These are phyloP conservation scores for Rhizopus arrhizus DNA, from an alignment of 371 early-diverging fungal species.

Conservation along the genomic window DNA sequence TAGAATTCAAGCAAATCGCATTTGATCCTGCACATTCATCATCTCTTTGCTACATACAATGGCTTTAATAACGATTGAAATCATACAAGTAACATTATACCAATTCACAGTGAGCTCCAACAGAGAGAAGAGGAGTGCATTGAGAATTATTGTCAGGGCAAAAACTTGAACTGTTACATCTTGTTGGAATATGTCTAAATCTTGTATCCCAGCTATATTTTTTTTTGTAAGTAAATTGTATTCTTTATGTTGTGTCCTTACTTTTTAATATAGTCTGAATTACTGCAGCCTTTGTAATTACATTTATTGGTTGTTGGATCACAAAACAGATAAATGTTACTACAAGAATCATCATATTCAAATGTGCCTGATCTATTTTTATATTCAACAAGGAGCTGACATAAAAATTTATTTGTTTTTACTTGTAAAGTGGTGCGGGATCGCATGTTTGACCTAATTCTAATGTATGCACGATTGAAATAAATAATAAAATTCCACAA, in stretches of 20 bases:
- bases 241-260: slow-evolving; percentile 13
- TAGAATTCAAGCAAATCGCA: slow-evolving; percentile 48
- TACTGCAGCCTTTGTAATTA: slow-evolving; percentile 48
- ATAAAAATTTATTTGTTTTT: slow-evolving; percentile 7
- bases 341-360: slow-evolving; percentile 44
- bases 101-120: slow-evolving; percentile 38
- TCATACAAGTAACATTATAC: slow-evolving; percentile 4
- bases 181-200: slow-evolving; percentile 31
- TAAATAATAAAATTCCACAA: slow-evolving; percentile 1
- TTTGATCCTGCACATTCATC: slow-evolving; percentile 45
- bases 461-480: slow-evolving; percentile 18
- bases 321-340: slow-evolving; percentile 43
- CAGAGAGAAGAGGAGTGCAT: slow-evolving; percentile 29
- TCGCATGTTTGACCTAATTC: slow-evolving; percentile 38
- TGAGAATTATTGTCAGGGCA: slow-evolving; percentile 48
- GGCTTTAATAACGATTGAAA: neutral
- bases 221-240: too few relatives aligned
- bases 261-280: slow-evolving; percentile 47
- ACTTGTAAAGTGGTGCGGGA: slow-evolving; percentile 39
- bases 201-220: slow-evolving; percentile 33
- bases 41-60: slow-evolving; percentile 41
- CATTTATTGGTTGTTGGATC: slow-evolving; percentile 40
- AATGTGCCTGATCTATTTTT: slow-evolving; percentile 28
- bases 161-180: slow-evolving; percentile 35
- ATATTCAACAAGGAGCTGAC: neutral